Percentiles rank a stretch among this genome's conserved stretches.
These are phyloP conservation scores for Clonostachys chloroleuca DNA, from an alignment of 2,329 filamentous ascomycete species.

Conservation along the genomic window DNA sequence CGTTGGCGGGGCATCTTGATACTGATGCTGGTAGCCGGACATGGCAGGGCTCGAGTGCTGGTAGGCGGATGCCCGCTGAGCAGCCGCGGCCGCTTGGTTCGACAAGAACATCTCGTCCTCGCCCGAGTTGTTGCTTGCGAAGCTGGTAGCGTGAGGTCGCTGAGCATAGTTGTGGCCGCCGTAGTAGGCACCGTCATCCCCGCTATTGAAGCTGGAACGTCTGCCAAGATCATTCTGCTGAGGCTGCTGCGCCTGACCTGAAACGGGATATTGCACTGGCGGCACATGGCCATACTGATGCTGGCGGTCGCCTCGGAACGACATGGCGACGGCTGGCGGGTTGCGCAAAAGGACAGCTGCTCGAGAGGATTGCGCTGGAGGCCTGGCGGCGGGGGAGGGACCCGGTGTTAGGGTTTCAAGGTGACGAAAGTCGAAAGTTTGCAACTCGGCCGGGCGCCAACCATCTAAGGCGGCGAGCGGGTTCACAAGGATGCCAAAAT, in stretches of 20 bases:
- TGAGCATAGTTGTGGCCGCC: slow-evolving; percentile 16
- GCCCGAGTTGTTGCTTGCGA: slow-evolving; percentile 7
- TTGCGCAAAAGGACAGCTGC: too few relatives aligned
- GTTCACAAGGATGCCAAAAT: too few relatives aligned
- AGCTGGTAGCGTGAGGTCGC: too few relatives aligned
- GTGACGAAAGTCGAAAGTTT: too few relatives aligned
- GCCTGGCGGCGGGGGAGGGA: too few relatives aligned
- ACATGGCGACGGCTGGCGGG: slow-evolving; percentile 36
- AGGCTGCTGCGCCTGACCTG: slow-evolving; percentile 23
- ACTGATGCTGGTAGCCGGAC: slow-evolving; percentile 47
- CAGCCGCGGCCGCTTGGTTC: slow-evolving; percentile 30
- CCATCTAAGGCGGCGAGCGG: too few relatives aligned
- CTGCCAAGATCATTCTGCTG: slow-evolving; percentile 34
- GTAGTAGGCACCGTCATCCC: slow-evolving; percentile 63
- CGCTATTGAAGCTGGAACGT: slow-evolving; percentile 70
- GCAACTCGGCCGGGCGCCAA: too few relatives aligned
- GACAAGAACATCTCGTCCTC: slow-evolving; percentile 63
- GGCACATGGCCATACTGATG: slow-evolving; percentile 63
- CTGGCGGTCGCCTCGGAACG: slow-evolving; percentile 58
- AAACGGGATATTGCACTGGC: slow-evolving; percentile 58
- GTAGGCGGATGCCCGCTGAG: slow-evolving; percentile 10
- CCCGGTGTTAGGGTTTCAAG: too few relatives aligned
- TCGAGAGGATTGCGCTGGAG: too few relatives aligned
- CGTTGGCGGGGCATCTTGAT: slow-evolving; percentile 39
- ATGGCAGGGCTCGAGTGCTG: slow-evolving; percentile 37